Percentiles rank a stretch among this genome's conserved stretches.
phyloP scores from a whole-genome alignment of 352 stramenopile genomes.

The Thalassiosira hispida region DNA sequence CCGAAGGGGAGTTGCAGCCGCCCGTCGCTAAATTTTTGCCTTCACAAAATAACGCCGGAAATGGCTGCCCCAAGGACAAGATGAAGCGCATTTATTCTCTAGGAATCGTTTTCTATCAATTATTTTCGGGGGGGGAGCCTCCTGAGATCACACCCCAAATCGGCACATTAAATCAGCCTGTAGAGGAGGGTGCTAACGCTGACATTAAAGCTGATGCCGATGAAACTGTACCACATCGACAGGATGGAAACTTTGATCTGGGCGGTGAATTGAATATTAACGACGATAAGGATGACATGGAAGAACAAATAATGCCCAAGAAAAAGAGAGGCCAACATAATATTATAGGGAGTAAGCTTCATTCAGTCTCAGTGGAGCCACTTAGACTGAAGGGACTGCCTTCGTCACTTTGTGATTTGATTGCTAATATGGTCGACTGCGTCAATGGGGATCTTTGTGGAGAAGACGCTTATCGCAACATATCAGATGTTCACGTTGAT shows the following conservation, averaged over 20 bases:
- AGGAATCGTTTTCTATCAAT: conserved; percentile 26
- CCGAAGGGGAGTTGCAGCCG: conserved; percentile 5
- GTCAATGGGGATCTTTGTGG: conserved; percentile 22
- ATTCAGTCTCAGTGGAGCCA: conserved; percentile 7
- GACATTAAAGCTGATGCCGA: not conserved
- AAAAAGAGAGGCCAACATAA: conserved; percentile 6
- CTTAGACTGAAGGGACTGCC: conserved; percentile 15
- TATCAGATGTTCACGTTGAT: conserved; percentile 36
- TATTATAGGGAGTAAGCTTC: not conserved
- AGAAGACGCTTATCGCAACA: conserved; percentile 33
- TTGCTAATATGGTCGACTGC: conserved; percentile 41
- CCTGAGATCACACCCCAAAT: not conserved
- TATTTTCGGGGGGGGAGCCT: conserved; percentile 31
- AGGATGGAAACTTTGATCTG: not conserved
- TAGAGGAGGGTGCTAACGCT: not conserved
- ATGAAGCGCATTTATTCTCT: conserved; percentile 25
- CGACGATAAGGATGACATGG: conserved; percentile 1
- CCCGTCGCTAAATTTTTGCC: not conserved
- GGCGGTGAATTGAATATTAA: conserved; percentile 7
- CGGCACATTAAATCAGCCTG: not conserved
- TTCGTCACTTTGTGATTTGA: conserved; percentile 26
- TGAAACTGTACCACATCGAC: not conserved
- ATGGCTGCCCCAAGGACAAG: not conserved
- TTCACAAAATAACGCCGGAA: not conserved
- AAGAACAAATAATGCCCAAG: not conserved